Percentiles rank a stretch among this genome's conserved stretches.
Evolutionary conservation across 1,284 basidiomycete species (phyloP).

Genomic region (Cryptococcus deneoformans): DNA sequence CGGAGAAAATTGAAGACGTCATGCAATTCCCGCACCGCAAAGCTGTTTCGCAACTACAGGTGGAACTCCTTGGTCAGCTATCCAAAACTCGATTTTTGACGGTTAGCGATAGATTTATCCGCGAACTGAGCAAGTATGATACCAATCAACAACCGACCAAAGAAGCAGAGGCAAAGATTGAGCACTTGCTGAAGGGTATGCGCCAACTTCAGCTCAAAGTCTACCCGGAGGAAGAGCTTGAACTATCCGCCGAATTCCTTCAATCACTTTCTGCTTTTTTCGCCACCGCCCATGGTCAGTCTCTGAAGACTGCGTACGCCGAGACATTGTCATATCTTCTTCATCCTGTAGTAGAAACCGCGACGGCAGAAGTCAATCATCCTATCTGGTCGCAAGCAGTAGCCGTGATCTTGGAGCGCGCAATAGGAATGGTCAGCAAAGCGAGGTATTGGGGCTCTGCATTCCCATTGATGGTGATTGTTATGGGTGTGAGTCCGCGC

Average conservation of each 20-base stretch:
- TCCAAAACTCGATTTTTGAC: constrained; percentile 78
- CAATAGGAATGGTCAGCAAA: constrained; percentile 81
- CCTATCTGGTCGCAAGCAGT: constrained; percentile 92
- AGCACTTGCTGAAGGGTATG: constrained; percentile 75
- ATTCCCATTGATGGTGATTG: constrained; percentile 79
- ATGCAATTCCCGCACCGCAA: constrained; percentile 61
- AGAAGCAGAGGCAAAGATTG: constrained; percentile 73
- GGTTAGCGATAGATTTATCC: constrained; percentile 79
- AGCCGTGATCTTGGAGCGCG: constrained; percentile 77
- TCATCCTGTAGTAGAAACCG: constrained; percentile 90
- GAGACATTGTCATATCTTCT: constrained; percentile 75
- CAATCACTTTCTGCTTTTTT: constrained; percentile 78
- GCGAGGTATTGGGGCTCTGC: constrained; percentile 88
- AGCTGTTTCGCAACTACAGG: constrained; percentile 74
- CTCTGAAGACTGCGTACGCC: constrained; percentile 81
- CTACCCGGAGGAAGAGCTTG: constrained; percentile 90
- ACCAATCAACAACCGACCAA: constrained; percentile 68
- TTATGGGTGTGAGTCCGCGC: constrained; percentile 82
- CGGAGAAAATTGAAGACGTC: constrained; percentile 58
- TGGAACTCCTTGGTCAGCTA: constrained; percentile 75
- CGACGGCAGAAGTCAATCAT: constrained; percentile 94
- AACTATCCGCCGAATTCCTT: constrained; percentile 90
- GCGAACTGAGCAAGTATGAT: constrained; percentile 69
- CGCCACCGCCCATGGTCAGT: constrained; percentile 76
- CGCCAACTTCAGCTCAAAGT: constrained; percentile 80